Conservation (phyloP, 2,329 filamentous ascomycete species). For the Apiospora pterosperma region DNA sequence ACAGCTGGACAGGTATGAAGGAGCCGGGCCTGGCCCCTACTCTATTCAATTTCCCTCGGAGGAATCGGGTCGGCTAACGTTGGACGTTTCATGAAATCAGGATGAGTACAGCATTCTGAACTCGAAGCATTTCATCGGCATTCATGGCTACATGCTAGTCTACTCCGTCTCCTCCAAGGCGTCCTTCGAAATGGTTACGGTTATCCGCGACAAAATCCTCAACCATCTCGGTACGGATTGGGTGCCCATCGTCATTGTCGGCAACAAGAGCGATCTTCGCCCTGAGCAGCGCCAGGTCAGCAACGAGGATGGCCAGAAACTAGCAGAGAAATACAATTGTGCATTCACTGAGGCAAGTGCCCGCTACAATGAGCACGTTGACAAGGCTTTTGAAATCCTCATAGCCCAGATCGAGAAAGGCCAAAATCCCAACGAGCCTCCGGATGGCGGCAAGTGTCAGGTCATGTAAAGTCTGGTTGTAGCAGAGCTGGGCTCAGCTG, state of each 20-base stretch:
- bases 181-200: slow-evolving; percentile 95
- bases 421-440: slow-evolving; percentile 82
- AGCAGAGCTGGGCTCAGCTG: background rate
- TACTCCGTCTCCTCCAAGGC: slow-evolving; percentile 95
- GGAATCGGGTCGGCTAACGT: background rate
- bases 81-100: slow-evolving; percentile 35
- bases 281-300: slow-evolving; percentile 91
- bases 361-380: slow-evolving; percentile 90
- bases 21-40: background rate
- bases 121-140: slow-evolving; percentile 98
- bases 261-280: slow-evolving; percentile 93
- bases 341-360: slow-evolving; percentile 95
- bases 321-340: slow-evolving; percentile 85
- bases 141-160: slow-evolving; percentile 97
- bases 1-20: slow-evolving; percentile 84
- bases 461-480: slow-evolving; percentile 65
- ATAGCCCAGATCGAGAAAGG: slow-evolving; percentile 93
- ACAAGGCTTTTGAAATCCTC: slow-evolving; percentile 88
- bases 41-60: background rate
- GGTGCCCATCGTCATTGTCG: slow-evolving; percentile 90
- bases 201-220: slow-evolving; percentile 95
- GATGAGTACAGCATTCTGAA: slow-evolving; percentile 99
- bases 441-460: slow-evolving; percentile 74
- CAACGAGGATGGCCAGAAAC: slow-evolving; percentile 76
- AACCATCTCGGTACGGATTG: slow-evolving; percentile 91